Conservation (phyloP, 73 alveolate species). For the Tetrahymena malaccensis region DNA sequence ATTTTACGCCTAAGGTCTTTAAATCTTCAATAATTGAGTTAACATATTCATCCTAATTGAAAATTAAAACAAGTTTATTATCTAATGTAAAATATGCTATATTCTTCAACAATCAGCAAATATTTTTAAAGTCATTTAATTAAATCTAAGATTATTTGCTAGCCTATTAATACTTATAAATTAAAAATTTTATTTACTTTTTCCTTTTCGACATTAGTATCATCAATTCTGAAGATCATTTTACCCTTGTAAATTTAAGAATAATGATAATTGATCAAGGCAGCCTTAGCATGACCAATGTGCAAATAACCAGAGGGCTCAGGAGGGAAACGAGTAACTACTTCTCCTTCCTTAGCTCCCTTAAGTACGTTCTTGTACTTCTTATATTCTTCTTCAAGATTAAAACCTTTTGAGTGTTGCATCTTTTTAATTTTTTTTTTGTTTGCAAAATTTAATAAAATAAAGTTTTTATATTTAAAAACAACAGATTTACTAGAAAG, state of each 20-base stretch:
- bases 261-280: constrained; percentile 93
- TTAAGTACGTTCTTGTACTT: background rate
- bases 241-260: constrained; percentile 91
- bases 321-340: constrained; percentile 95
- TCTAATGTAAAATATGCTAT: background rate
- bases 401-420: background rate
- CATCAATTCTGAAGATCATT: constrained; percentile 97
- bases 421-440: background rate
- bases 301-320: constrained; percentile 93
- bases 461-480: background rate
- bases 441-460: background rate
- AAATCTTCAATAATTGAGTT: constrained; percentile 79
- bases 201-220: constrained; percentile 95
- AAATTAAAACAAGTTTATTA: background rate
- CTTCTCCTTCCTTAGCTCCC: constrained; percentile 57
- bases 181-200: background rate
- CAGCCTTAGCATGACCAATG: constrained; percentile 97
- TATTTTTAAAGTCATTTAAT: no score
- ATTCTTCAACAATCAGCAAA: no score
- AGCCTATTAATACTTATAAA: background rate
- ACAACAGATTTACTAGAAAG: background rate
- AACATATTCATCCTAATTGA: constrained; percentile 73
- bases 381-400: background rate
- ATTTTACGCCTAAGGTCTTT: constrained; percentile 65
- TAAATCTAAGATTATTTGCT: no score